phyloP scores from a whole-genome alignment of 441 rosid species.

The Aleurites moluccanus region DNA sequence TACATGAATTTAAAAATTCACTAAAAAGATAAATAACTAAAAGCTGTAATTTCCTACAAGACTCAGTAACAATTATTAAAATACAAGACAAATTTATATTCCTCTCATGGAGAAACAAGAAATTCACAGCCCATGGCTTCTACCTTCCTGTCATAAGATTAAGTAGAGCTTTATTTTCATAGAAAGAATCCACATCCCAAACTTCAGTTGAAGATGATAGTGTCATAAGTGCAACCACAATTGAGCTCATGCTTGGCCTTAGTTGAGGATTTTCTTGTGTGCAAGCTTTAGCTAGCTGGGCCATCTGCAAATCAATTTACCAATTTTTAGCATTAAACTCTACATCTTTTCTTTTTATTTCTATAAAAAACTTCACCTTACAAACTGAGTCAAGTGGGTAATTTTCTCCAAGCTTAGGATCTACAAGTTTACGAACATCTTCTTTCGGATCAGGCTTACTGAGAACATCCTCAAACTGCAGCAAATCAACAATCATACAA shows the following conservation, averaged over 20 bases:
- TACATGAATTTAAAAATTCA: no score
- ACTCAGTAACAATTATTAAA: no score
- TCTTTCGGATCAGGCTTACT: conserved; percentile 53
- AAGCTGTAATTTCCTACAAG: neutral
- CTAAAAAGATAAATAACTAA: no score
- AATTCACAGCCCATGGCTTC: neutral
- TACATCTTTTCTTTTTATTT: neutral
- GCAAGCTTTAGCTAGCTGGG: conserved; percentile 67
- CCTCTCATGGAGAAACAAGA: neutral
- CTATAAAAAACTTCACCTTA: conserved; percentile 45
- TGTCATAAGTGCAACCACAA: conserved; percentile 72
- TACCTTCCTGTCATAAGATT: conserved; percentile 76
- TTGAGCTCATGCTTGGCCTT: conserved; percentile 76
- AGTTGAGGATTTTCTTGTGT: conserved; percentile 41
- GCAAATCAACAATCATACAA: neutral
- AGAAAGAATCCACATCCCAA: conserved; percentile 65
- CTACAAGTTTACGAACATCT: conserved; percentile 57
- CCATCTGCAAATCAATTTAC: conserved; percentile 46
- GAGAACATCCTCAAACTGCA: conserved; percentile 77
- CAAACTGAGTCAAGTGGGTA: conserved; percentile 63
- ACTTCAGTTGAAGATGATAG: conserved; percentile 71
- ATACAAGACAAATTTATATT: no score
- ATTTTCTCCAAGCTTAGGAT: conserved; percentile 70
- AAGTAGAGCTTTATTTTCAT: conserved; percentile 57
- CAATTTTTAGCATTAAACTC: neutral